Conservation (phyloP, 306 rosid species). For the Sicyos baderoa region DNA sequence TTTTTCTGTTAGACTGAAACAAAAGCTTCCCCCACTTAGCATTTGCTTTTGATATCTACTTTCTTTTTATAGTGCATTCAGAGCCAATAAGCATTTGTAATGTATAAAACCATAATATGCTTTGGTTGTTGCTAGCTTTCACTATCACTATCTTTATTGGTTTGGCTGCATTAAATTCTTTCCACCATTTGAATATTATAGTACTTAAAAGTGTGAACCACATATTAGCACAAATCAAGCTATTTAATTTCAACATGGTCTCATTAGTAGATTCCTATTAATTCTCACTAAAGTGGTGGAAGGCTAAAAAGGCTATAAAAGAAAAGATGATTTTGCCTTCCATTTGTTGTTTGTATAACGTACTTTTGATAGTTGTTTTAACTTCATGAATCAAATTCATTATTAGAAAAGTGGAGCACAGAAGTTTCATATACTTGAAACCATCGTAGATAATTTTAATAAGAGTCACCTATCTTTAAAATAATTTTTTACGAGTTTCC, state of each 20-base stretch:
- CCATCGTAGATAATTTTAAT: too few species aligned
- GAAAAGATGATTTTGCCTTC: too few species aligned
- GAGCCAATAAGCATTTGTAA: not conserved
- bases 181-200: not conserved
- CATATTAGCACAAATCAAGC: not conserved
- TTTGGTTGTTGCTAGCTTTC: not conserved
- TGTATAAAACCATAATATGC: not conserved
- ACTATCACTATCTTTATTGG: not conserved
- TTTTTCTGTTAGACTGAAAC: constrained; percentile 9
- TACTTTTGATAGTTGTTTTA: too few species aligned
- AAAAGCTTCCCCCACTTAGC: constrained; percentile 3
- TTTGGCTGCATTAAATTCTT: not conserved
- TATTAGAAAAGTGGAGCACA: too few species aligned
- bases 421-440: too few species aligned
- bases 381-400: too few species aligned
- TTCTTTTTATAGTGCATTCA: not conserved
- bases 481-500: too few species aligned
- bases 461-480: too few species aligned
- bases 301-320: too few species aligned
- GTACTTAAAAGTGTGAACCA: not conserved
- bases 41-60: constrained; percentile 2
- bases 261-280: not conserved
- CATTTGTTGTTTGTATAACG: too few species aligned
- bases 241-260: not conserved
- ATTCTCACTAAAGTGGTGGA: not conserved